These are phyloP conservation scores for Trametes sanguinea DNA, from an alignment of 768 basidiomycete genomes.

Conservation along the genomic window DNA sequence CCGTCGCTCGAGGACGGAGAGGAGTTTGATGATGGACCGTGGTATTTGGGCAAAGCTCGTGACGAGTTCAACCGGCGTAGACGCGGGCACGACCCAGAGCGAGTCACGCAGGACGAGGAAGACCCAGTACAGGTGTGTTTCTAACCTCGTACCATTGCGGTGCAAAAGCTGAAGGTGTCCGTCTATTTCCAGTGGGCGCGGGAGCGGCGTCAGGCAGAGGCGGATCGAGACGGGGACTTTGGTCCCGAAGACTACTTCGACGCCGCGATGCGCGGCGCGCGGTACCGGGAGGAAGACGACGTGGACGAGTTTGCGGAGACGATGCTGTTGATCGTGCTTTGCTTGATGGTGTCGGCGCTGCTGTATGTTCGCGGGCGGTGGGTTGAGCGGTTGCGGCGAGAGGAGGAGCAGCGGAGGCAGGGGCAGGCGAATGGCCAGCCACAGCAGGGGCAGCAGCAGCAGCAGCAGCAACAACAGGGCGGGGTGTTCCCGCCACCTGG, in stretches of 20 bases:
- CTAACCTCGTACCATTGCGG: neutral
- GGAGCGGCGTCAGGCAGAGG: constrained; percentile 69
- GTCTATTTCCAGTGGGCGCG: constrained; percentile 65
- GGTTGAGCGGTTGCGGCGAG: constrained; percentile 68
- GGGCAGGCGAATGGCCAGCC: constrained; percentile 31
- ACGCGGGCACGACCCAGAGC: constrained; percentile 39
- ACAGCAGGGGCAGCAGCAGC: constrained; percentile 13
- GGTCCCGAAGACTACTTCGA: constrained; percentile 86
- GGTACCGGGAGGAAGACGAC: constrained; percentile 62
- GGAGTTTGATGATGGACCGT: constrained; percentile 42
- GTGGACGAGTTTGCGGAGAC: constrained; percentile 79
- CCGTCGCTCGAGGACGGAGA: constrained; percentile 23
- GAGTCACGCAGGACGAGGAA: constrained; percentile 52
- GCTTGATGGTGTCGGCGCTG: constrained; percentile 69
- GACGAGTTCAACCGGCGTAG: constrained; percentile 72
- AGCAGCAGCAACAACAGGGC: constrained; percentile 25
- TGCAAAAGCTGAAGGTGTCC: neutral
- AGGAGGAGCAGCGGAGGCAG: constrained; percentile 48
- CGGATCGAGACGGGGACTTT: constrained; percentile 72
- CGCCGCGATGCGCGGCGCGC: constrained; percentile 54
- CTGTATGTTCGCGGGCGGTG: constrained; percentile 81
- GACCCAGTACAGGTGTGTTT: constrained; percentile 69
- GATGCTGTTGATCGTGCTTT: constrained; percentile 72
- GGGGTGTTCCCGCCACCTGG: constrained; percentile 64
- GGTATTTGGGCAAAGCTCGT: constrained; percentile 82